Evolutionary conservation across 805 yeast species (phyloP).

Genomic region (Blastobotrys peoriensis): DNA sequence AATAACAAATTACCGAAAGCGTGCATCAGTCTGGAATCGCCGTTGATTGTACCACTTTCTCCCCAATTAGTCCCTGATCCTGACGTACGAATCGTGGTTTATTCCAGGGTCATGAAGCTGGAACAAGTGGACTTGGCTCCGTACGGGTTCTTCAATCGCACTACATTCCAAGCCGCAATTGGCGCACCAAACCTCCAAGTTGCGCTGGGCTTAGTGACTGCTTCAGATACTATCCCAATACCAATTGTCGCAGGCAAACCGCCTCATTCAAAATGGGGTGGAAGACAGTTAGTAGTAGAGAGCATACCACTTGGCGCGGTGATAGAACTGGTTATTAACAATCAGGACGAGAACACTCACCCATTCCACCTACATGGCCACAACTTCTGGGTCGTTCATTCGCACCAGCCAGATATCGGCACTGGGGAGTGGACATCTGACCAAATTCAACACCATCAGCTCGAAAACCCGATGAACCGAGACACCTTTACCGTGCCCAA

Average conservation of each 20-base stretch:
- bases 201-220: conserved; percentile 20
- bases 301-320: conserved; percentile 48
- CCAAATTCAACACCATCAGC: conserved; percentile 41
- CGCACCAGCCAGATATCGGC: conserved; percentile 43
- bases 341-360: conserved; percentile 82
- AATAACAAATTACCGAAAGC: conserved; percentile 9
- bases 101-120: conserved; percentile 11
- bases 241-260: conserved; percentile 51
- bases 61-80: conserved; percentile 11
- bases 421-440: conserved; percentile 36
- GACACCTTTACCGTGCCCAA: conserved; percentile 56
- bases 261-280: conserved; percentile 42
- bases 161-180: conserved; percentile 18
- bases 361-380: conserved; percentile 95
- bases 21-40: conserved; percentile 12
- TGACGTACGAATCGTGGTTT: conserved; percentile 13
- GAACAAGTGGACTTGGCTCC: conserved; percentile 19
- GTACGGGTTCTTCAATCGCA: conserved; percentile 5
- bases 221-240: conserved; percentile 24
- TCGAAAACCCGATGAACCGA: conserved; percentile 47
- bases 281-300: conserved; percentile 51
- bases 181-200: conserved; percentile 27
- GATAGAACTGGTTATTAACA: conserved; percentile 71
- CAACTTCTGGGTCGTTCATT: conserved; percentile 65
- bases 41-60: conserved; percentile 8